A percentile compares a stretch with the other conserved stretches of the same genome.
These are phyloP conservation scores for Arctium lappa DNA, from an alignment of 129 eudicot genomes.

Conservation along the genomic window DNA sequence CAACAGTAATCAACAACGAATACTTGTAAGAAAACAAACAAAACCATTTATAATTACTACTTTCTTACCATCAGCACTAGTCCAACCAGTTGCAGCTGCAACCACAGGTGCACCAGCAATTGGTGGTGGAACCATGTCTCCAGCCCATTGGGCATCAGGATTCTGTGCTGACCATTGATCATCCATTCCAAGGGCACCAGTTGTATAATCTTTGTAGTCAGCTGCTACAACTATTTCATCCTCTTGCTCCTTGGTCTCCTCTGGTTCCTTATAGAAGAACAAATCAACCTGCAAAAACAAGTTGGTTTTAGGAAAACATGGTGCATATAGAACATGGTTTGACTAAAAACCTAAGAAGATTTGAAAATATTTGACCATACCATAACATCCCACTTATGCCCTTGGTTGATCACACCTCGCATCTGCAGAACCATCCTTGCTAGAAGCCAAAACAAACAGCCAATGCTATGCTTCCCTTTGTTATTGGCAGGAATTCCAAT, in stretches of 20 bases:
- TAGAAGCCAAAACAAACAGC: constrained; percentile 73
- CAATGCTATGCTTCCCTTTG: constrained; percentile 86
- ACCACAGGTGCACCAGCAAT: constrained; percentile 38
- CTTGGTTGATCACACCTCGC: constrained; percentile 62
- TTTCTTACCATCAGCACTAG: constrained; percentile 47
- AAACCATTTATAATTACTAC: neutral
- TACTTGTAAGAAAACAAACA: neutral
- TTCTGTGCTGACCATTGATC: constrained; percentile 45
- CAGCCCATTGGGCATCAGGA: constrained; percentile 44
- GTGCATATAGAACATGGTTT: no score
- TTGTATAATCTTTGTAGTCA: constrained; percentile 45
- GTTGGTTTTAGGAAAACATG: neutral
- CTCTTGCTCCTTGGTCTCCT: constrained; percentile 59
- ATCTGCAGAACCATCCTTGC: constrained; percentile 82
- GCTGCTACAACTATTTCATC: constrained; percentile 45
- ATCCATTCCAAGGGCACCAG: constrained; percentile 42
- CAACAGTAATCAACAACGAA: neutral
- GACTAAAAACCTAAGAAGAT: neutral
- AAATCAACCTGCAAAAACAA: constrained; percentile 61
- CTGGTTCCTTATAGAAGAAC: constrained; percentile 78
- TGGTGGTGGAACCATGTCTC: constrained; percentile 31
- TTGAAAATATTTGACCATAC: constrained; percentile 11
- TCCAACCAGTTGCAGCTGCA: constrained; percentile 44
- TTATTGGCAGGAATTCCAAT: constrained; percentile 82
- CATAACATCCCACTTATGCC: constrained; percentile 81